These are phyloP conservation scores for Epichloe uncinata DNA, from an alignment of 2,329 filamentous ascomycete genomes.

Conservation along the genomic window DNA sequence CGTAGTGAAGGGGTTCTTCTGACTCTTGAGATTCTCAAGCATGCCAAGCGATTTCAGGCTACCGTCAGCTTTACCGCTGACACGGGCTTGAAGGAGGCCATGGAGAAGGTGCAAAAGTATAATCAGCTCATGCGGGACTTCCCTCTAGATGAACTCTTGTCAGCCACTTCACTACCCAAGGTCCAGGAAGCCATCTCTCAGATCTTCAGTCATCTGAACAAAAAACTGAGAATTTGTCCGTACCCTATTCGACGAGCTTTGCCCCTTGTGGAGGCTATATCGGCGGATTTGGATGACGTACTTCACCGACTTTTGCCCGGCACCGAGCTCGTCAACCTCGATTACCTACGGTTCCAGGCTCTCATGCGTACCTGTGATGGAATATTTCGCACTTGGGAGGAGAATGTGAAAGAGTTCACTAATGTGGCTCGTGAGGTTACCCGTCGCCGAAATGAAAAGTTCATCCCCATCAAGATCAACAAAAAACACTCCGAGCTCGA, in stretches of 20 bases:
- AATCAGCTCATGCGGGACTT: slow-evolving; percentile 99
- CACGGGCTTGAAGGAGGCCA: slow-evolving; percentile 89
- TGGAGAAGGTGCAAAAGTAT: slow-evolving; percentile 94
- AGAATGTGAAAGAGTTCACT: slow-evolving; percentile 93
- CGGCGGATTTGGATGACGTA: slow-evolving; percentile 75
- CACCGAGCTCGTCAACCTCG: slow-evolving; percentile 77
- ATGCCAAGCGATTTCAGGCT: slow-evolving; percentile 95
- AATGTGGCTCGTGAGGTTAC: slow-evolving; percentile 94
- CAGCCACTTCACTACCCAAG: slow-evolving; percentile 78
- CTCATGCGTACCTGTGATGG: slow-evolving; percentile 73
- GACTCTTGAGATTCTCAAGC: slow-evolving; percentile 87
- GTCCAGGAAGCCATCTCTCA: slow-evolving; percentile 77
- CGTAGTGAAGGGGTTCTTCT: slow-evolving; percentile 77
- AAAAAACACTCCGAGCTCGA: slow-evolving; percentile 85
- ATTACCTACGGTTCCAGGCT: slow-evolving; percentile 77
- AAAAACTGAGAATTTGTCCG: slow-evolving; percentile 90
- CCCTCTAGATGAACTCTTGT: slow-evolving; percentile 84
- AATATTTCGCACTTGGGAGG: slow-evolving; percentile 90
- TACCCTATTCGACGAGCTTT: slow-evolving; percentile 88
- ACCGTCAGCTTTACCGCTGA: slow-evolving; percentile 95
- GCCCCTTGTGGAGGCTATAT: slow-evolving; percentile 93
- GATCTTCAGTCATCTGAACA: slow-evolving; percentile 92
- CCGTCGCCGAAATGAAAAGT: slow-evolving; percentile 86
- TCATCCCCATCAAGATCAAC: slow-evolving; percentile 93
- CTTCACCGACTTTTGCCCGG: slow-evolving; percentile 79